Evolutionary conservation across 129 eudicot species (phyloP).

Genomic region (Erigeron canadensis): DNA sequence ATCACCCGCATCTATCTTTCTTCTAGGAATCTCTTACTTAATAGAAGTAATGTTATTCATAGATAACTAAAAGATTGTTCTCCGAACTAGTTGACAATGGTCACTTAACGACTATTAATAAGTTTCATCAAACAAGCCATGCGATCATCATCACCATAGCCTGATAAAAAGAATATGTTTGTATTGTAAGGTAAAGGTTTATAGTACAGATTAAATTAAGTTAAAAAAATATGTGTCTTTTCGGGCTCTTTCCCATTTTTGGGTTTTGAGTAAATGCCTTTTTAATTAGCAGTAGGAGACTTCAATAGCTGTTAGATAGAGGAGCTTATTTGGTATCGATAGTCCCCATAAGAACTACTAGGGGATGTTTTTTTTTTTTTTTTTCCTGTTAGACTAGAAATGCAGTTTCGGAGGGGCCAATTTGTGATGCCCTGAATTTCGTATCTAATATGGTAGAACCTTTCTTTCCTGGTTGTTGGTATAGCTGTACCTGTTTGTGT

Average conservation of each 20-base stretch:
- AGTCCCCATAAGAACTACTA: no score
- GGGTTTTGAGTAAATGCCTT: constrained; percentile 2
- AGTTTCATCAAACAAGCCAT: neutral
- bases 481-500: neutral
- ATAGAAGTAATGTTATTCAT: no score
- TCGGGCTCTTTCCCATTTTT: neutral
- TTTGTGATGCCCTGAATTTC: neutral
- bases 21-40: no score
- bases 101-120: neutral
- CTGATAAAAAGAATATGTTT: neutral
- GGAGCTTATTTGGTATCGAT: no score
- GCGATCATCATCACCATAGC: neutral
- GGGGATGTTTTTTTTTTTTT: no score
- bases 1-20: no score
- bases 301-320: neutral
- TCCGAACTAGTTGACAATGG: neutral
- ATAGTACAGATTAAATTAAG: neutral
- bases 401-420: neutral
- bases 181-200: neutral
- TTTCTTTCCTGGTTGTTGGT: neutral
- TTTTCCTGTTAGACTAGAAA: neutral
- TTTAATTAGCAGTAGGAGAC: neutral
- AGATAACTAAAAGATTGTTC: neutral
- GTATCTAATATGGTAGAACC: neutral
- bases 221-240: neutral